Evolutionary conservation across 2,329 filamentous ascomycete species (phyloP).

Genomic region (Coniochaeta sp.): DNA sequence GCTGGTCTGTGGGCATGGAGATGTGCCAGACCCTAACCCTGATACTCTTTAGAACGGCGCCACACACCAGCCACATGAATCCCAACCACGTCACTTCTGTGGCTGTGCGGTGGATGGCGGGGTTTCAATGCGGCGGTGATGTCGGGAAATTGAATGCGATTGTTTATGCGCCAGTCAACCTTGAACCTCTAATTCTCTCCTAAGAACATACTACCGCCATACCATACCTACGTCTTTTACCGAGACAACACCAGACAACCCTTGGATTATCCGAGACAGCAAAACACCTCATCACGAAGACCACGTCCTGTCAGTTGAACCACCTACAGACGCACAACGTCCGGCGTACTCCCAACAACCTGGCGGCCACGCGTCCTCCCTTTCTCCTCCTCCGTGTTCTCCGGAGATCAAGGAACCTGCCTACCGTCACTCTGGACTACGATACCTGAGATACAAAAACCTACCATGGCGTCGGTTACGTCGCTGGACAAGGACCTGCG

Average conservation of each 20-base stretch:
- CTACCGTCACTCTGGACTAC: background rate
- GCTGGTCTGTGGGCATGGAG: no score
- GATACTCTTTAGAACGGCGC: no score
- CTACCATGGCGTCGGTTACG: conserved; percentile 81
- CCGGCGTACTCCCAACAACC: background rate
- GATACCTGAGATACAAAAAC: no score
- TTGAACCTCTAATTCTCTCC: background rate
- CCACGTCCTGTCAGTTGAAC: no score
- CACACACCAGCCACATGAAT: background rate
- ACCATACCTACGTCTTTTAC: background rate
- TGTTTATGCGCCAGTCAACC: background rate
- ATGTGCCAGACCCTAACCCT: background rate
- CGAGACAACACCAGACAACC: background rate
- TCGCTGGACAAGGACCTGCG: conserved; percentile 94
- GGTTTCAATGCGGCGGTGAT: background rate
- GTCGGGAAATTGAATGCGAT: background rate
- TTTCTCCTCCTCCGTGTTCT: background rate
- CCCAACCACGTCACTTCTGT: background rate
- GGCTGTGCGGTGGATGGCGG: background rate
- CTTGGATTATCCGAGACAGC: no score
- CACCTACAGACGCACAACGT: background rate
- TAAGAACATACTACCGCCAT: no score
- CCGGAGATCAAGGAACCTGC: background rate
- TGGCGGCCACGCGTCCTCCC: background rate
- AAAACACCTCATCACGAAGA: no score